These are phyloP conservation scores for Trichoderma cornu-damae DNA, from an alignment of 2,329 filamentous ascomycete species.

Conservation along the genomic window DNA sequence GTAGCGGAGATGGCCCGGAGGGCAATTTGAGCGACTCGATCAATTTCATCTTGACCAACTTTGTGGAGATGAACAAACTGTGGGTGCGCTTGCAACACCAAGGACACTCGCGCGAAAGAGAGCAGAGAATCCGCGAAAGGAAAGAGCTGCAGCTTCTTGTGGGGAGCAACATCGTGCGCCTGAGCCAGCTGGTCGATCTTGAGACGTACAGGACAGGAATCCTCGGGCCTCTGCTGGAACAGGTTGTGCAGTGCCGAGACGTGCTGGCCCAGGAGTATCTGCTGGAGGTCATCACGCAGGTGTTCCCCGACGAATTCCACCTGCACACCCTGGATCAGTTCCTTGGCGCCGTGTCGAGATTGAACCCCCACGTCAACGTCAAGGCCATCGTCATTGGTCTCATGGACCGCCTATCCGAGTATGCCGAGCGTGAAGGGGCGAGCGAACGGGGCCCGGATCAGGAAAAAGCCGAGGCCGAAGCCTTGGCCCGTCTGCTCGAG, in stretches of 20 bases:
- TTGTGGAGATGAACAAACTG: slow-evolving; percentile 99
- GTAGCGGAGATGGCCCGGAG: slow-evolving; percentile 82
- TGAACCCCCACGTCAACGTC: slow-evolving; percentile 96
- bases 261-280: slow-evolving; percentile 96
- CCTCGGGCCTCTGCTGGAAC: slow-evolving; percentile 81
- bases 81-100: slow-evolving; percentile 98
- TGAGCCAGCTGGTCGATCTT: slow-evolving; percentile 93
- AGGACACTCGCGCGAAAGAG: slow-evolving; percentile 89
- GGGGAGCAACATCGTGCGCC: slow-evolving; percentile 88
- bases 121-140: slow-evolving; percentile 87
- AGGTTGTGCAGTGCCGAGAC: slow-evolving; percentile 96
- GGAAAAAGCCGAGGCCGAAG: slow-evolving; percentile 77
- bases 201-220: slow-evolving; percentile 92
- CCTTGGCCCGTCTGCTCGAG: slow-evolving; percentile 70
- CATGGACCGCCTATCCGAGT: slow-evolving; percentile 93
- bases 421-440: slow-evolving; percentile 83
- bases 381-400: slow-evolving; percentile 97
- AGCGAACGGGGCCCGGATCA: slow-evolving; percentile 65
- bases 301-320: slow-evolving; percentile 98
- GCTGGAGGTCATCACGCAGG: slow-evolving; percentile 95
- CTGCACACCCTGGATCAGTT: slow-evolving; percentile 95
- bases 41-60: slow-evolving; percentile 96
- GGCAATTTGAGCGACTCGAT: slow-evolving; percentile 96
- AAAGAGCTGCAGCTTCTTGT: slow-evolving; percentile 94
- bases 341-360: slow-evolving; percentile 81